Percentiles rank a stretch among this genome's conserved stretches.
phyloP scores from a whole-genome alignment of 306 rosid species.

The Delonix regia region DNA sequence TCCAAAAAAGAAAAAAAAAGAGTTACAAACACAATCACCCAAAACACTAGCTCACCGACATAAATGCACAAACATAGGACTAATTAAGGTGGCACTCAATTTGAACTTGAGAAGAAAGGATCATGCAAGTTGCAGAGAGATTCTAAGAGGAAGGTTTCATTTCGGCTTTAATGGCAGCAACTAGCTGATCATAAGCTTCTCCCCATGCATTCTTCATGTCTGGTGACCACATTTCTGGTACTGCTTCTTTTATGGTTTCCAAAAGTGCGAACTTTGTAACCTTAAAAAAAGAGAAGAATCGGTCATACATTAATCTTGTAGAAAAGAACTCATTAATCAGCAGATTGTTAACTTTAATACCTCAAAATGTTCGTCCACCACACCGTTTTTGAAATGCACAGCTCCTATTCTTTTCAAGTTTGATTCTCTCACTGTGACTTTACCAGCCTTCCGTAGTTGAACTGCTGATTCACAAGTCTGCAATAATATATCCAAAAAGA shows the following conservation, averaged over 20 bases:
- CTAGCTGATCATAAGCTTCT: slow-evolving; percentile 80
- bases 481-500: not conserved
- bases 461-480: slow-evolving; percentile 82
- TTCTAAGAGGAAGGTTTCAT: slow-evolving; percentile 60
- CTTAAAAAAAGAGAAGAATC: slow-evolving; percentile 34
- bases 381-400: slow-evolving; percentile 63
- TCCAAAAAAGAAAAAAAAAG: not conserved
- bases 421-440: slow-evolving; percentile 69
- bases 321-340: not conserved
- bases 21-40: not conserved
- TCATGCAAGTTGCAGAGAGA: not conserved
- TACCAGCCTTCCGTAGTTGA: slow-evolving; percentile 82
- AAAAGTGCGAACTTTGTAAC: slow-evolving; percentile 72
- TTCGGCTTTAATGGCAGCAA: slow-evolving; percentile 74
- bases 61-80: not conserved
- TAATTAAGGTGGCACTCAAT: not conserved
- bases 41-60: not conserved
- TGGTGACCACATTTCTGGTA: slow-evolving; percentile 76
- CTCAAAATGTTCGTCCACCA: slow-evolving; percentile 73
- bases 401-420: slow-evolving; percentile 68
- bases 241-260: slow-evolving; percentile 76
- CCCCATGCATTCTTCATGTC: slow-evolving; percentile 85
- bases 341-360: slow-evolving; percentile 36
- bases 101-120: slow-evolving; percentile 3
- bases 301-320: not conserved